Conservation (phyloP, 1,139 yeast species). For the Yamadazyma kanchanaburiensis region DNA sequence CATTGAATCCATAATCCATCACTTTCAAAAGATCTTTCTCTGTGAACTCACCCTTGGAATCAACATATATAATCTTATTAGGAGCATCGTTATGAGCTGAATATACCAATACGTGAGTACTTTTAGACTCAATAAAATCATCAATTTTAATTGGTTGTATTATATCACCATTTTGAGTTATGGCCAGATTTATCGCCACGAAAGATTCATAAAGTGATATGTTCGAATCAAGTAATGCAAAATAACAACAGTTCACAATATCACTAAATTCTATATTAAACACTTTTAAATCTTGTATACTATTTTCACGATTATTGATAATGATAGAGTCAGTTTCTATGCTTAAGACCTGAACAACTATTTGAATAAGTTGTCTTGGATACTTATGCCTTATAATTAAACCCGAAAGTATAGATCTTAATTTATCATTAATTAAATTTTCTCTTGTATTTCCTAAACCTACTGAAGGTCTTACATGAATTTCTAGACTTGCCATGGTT, state of each 20-base stretch:
- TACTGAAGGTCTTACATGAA: constrained; percentile 73
- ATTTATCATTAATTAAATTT: constrained; percentile 66
- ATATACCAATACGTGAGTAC: constrained; percentile 68
- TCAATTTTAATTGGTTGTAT: constrained; percentile 41
- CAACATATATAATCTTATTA: constrained; percentile 58
- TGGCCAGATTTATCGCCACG: constrained; percentile 40
- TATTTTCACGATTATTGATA: constrained; percentile 21
- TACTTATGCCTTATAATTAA: constrained; percentile 63
- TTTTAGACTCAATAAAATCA: constrained; percentile 41
- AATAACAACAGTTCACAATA: constrained; percentile 65
- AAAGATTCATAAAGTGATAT: constrained; percentile 64
- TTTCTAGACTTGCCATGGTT: constrained; percentile 70
- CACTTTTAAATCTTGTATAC: constrained; percentile 23
- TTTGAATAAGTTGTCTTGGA: constrained; percentile 83
- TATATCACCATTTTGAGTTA: constrained; percentile 20
- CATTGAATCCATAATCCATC: constrained; percentile 44
- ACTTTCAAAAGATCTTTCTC: constrained; percentile 51
- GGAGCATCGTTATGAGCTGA: constrained; percentile 51
- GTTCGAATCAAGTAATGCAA: constrained; percentile 80
- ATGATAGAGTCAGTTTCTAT: constrained; percentile 45
- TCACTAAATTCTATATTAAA: constrained; percentile 60
- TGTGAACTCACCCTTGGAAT: constrained; percentile 68
- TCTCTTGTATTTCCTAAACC: constrained; percentile 82
- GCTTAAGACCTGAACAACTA: constrained; percentile 67
- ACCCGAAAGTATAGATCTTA: constrained; percentile 60